Percentiles rank a stretch among this genome's conserved stretches.
phyloP scores from a whole-genome alignment of 306 rosid species.

The Quercus berberidifolia region DNA sequence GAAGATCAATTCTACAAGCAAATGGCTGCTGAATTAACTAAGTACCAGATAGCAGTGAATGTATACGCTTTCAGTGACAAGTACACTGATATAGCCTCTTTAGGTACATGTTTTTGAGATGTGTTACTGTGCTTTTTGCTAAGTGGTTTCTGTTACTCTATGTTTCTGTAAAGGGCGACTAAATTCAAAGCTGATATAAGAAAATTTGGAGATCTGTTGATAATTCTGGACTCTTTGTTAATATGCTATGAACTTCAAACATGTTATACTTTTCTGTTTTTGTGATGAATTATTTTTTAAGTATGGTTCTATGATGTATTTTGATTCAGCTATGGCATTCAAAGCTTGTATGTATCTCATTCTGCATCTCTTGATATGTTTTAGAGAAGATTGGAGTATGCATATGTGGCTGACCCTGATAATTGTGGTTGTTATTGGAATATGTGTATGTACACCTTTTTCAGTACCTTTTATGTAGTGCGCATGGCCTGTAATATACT shows the following conservation, averaged over 20 bases:
- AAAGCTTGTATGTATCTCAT: neutral
- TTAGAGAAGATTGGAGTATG: constrained; percentile 1
- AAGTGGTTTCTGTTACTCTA: constrained; percentile 5
- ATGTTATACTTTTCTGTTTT: neutral
- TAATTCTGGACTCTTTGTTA: constrained; percentile 20
- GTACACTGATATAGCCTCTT: constrained; percentile 94
- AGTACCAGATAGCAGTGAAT: constrained; percentile 82
- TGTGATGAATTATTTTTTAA: neutral
- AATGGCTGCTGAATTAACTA: constrained; percentile 98
- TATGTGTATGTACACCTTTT: neutral
- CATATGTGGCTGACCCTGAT: neutral
- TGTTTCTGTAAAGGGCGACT: constrained; percentile 10
- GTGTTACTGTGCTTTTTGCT: constrained; percentile 1
- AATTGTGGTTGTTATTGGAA: neutral
- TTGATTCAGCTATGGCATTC: neutral
- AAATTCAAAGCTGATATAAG: neutral
- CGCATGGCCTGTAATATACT: constrained; percentile 13
- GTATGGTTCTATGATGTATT: constrained; percentile 17
- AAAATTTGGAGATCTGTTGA: constrained; percentile 7
- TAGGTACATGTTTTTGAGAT: constrained; percentile 49
- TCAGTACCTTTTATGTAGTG: neutral
- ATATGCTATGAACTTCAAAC: neutral
- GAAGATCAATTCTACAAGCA: constrained; percentile 99
- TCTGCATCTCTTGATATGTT: constrained; percentile 1
- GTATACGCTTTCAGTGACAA: constrained; percentile 94